A percentile compares a stretch with the other conserved stretches of the same genome.
Conservation (phyloP, 2,329 filamentous ascomycete species). For the Cryphonectria naterciae region DNA sequence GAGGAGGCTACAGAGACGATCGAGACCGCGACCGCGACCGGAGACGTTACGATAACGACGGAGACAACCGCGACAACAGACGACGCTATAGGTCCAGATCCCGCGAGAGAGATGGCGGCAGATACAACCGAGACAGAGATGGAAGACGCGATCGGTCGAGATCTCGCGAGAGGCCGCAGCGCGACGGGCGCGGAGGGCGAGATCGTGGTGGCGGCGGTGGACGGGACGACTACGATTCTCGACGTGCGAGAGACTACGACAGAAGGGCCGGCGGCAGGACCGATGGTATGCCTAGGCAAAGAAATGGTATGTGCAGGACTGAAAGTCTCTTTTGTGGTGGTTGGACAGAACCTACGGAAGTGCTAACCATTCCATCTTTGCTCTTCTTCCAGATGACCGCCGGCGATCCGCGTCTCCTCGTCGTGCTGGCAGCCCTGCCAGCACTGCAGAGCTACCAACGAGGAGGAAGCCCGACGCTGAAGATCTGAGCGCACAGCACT, state of each 20-base stretch:
- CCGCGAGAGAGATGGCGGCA: slow-evolving; percentile 38
- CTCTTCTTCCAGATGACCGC: slow-evolving; percentile 31
- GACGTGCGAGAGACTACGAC: slow-evolving; percentile 22
- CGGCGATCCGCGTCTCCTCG: slow-evolving; percentile 46
- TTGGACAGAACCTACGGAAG: neutral
- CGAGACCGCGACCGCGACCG: slow-evolving; percentile 45
- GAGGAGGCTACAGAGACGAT: slow-evolving; percentile 34
- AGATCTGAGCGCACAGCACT: slow-evolving; percentile 25
- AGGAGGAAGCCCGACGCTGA: slow-evolving; percentile 37
- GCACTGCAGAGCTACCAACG: slow-evolving; percentile 39
- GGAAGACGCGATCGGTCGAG: slow-evolving; percentile 24
- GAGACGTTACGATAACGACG: slow-evolving; percentile 36
- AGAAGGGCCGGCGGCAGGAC: slow-evolving; percentile 19
- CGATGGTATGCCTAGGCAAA: slow-evolving; percentile 23
- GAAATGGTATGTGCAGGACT: slow-evolving; percentile 17
- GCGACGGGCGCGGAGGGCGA: slow-evolving; percentile 30
- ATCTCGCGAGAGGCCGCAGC: slow-evolving; percentile 31
- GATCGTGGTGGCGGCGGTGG: slow-evolving; percentile 8
- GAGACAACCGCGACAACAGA: slow-evolving; percentile 39
- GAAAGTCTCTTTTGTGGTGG: neutral
- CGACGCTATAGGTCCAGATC: slow-evolving; percentile 30
- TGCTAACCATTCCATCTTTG: slow-evolving; percentile 15
- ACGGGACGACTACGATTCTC: slow-evolving; percentile 17
- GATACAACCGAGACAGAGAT: slow-evolving; percentile 36
- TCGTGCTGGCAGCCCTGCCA: slow-evolving; percentile 31